Evolutionary conservation across 2,329 filamentous ascomycete genomes (phyloP).

Genomic region (Ascochyta fabae): DNA sequence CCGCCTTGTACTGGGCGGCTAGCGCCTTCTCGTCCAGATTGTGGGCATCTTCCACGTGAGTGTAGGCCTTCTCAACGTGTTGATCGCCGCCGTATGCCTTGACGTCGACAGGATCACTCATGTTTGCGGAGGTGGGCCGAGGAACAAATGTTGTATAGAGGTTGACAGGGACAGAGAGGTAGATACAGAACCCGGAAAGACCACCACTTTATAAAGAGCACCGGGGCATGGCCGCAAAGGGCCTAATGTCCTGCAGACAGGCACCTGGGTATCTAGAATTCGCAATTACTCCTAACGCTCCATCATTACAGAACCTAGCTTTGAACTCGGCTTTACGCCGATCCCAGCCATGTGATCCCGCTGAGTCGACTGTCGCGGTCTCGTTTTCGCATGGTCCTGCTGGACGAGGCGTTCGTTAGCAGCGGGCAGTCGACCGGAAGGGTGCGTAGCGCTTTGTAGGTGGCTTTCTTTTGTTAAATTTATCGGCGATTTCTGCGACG

Average conservation of each 20-base stretch:
- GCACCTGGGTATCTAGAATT: constrained; percentile 19
- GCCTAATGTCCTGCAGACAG: constrained; percentile 10
- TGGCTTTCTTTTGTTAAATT: constrained; percentile 19
- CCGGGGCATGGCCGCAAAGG: constrained; percentile 17
- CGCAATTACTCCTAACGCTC: constrained; percentile 21
- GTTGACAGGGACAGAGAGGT: constrained; percentile 28
- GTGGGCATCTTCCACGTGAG: constrained; percentile 26
- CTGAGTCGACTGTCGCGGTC: constrained; percentile 15
- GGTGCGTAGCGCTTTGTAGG: constrained; percentile 21
- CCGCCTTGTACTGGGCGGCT: constrained; percentile 55
- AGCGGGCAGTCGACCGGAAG: constrained; percentile 27
- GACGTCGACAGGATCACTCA: constrained; percentile 28
- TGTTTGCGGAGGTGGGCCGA: constrained; percentile 29
- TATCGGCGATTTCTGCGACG: constrained; percentile 19
- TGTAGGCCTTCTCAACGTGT: constrained; percentile 32
- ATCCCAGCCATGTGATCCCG: constrained; percentile 20
- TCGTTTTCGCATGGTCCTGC: constrained; percentile 19
- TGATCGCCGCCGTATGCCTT: constrained; percentile 24
- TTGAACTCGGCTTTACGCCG: constrained; percentile 22
- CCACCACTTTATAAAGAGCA: constrained; percentile 28
- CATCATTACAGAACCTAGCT: constrained; percentile 30
- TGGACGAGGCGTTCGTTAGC: constrained; percentile 26
- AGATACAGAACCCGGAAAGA: constrained; percentile 15
- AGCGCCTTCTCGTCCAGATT: constrained; percentile 49
- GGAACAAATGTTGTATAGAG: constrained; percentile 18